phyloP scores from a whole-genome alignment of 352 stramenopile genomes.

The Phytopythium vexans region DNA sequence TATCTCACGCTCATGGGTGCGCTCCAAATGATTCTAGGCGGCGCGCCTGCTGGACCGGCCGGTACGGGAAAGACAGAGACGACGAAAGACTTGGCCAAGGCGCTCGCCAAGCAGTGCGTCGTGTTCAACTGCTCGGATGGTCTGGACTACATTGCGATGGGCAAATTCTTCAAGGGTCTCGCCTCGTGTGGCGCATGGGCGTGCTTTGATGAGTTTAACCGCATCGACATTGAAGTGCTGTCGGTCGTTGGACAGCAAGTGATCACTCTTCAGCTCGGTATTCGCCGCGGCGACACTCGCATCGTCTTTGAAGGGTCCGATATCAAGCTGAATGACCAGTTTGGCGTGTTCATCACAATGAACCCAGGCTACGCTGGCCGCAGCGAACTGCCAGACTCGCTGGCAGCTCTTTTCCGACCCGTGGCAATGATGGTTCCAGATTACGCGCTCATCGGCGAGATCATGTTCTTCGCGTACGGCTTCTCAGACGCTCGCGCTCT shows the following conservation, averaged over 20 bases:
- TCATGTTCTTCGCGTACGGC: slow-evolving; percentile 96
- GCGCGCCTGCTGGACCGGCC: slow-evolving; percentile 88
- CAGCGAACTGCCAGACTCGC: slow-evolving; percentile 93
- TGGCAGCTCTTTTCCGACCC: slow-evolving; percentile 93
- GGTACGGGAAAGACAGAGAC: slow-evolving; percentile 95
- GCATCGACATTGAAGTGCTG: slow-evolving; percentile 93
- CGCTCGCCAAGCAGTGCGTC: slow-evolving; percentile 93
- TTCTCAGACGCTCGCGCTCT: slow-evolving; percentile 93
- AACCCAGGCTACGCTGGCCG: slow-evolving; percentile 94
- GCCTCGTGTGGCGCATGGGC: slow-evolving; percentile 92
- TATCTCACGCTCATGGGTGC: slow-evolving; percentile 95
- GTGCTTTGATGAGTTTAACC: slow-evolving; percentile 97
- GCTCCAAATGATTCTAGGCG: slow-evolving; percentile 93
- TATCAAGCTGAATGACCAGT: slow-evolving; percentile 91
- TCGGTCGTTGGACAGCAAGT: slow-evolving; percentile 86
- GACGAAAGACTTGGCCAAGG: slow-evolving; percentile 93
- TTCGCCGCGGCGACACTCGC: slow-evolving; percentile 80
- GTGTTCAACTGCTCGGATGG: slow-evolving; percentile 96
- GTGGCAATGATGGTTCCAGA: slow-evolving; percentile 98
- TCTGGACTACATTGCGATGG: slow-evolving; percentile 95
- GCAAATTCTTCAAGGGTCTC: slow-evolving; percentile 92
- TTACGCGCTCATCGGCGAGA: slow-evolving; percentile 95
- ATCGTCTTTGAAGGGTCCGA: slow-evolving; percentile 95
- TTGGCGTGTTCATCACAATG: slow-evolving; percentile 96
- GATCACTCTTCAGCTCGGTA: slow-evolving; percentile 85